Evolutionary conservation across 257 asterid species (phyloP), one percentile per base, ranked within the genome.

Genomic region (Dorcoceras hygrometricum): DNA sequence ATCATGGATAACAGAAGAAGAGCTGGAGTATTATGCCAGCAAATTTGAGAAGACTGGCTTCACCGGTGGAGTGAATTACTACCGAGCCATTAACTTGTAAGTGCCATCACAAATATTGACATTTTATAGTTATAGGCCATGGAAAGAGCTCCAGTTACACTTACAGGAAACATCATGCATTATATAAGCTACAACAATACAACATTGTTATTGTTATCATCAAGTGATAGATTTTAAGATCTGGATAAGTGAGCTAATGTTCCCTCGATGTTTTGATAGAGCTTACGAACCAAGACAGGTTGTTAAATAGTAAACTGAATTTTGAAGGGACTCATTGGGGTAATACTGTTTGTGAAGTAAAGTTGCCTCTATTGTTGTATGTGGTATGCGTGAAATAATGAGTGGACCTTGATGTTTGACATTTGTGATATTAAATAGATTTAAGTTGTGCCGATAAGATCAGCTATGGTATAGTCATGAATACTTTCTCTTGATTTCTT

Each of bases 31-130:
- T 25, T 75, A 63, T n/a, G 68, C 73, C 2, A 29, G 28, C 16
- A 75, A 71, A 62, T 75, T 48, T 60, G 57, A 67, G 53, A 22
- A 36, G 32, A 50, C 66, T 25, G 78, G 78, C 22, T 78, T 75
- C 48, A 75, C 78, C 3, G 75, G 80, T 18, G 77, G 50, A 63
- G 24, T 78, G 46, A 78, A 75, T 69, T 78, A 75, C 62, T 78
- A 75, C 25, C 65, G 83, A 0, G 78, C 83, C 53, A 18, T 62
- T 6, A 70, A 55, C 34, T 23, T 68, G 78, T 74, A 53, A 58
- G 66, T 29, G 7, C 14, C 24, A 59, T 39, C n/a, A 11, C n/a
- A 39, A 39, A 11, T 39, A 18, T 39, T 39, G 50, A 39, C 12
- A 39, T 39, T 39, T 39, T 39, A 39, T 34, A 34, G 43, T 34